Evolutionary conservation across 805 yeast species (phyloP).

Genomic region (Suhomyces faveliae): DNA sequence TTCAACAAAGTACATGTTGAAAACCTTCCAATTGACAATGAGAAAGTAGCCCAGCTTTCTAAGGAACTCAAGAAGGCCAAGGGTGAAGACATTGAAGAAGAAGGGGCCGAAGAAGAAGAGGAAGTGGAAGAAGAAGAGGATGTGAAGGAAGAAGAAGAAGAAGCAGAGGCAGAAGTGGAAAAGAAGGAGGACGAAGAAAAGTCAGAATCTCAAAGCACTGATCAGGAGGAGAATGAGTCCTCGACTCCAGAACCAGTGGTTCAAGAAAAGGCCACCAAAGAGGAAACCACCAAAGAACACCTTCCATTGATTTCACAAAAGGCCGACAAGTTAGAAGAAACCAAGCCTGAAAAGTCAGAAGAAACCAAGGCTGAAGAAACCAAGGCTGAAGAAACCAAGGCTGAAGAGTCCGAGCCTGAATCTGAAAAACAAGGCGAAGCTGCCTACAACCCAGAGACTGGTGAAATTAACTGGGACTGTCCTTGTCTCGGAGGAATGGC

Average conservation of each 20-base stretch:
- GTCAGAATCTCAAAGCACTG: neutral
- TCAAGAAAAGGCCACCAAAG: no score
- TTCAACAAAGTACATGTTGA: slow-evolving; percentile 7
- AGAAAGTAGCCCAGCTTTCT: slow-evolving; percentile 6
- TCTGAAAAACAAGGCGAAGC: slow-evolving; percentile 33
- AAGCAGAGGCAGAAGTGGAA: neutral
- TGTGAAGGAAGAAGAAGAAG: slow-evolving; percentile 6
- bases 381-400: slow-evolving; percentile 17
- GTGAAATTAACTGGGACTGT: slow-evolving; percentile 99
- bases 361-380: no score
- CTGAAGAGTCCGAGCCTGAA: neutral
- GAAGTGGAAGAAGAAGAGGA: slow-evolving; percentile 2
- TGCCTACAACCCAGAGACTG: slow-evolving; percentile 94
- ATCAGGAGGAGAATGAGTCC: no score
- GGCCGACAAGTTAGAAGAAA: neutral
- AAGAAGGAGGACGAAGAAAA: neutral
- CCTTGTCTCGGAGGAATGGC: slow-evolving; percentile 99
- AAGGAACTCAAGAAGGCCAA: slow-evolving; percentile 1
- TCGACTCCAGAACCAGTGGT: neutral
- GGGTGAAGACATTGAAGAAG: slow-evolving; percentile 10
- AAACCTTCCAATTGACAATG: slow-evolving; percentile 4
- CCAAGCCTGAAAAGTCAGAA: no score
- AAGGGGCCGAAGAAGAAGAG: slow-evolving; percentile 9
- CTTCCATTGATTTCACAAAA: neutral
- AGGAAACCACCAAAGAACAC: neutral